phyloP scores from a whole-genome alignment of 2,329 filamentous ascomycete species.

The Epichloe coenophiala region DNA sequence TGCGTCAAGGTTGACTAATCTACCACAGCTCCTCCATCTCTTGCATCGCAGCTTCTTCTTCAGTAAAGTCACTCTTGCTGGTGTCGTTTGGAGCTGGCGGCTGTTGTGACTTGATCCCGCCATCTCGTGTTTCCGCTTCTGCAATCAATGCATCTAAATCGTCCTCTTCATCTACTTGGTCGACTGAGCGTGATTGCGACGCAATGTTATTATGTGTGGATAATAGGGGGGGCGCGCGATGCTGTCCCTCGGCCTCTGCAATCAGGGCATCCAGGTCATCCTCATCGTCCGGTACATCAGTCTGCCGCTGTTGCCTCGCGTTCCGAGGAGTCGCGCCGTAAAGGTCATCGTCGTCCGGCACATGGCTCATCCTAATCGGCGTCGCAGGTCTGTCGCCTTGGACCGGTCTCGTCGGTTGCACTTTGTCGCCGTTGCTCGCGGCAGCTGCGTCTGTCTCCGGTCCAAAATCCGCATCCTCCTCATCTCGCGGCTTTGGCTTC shows the following conservation, averaged over 20 bases:
- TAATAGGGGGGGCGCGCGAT: background rate
- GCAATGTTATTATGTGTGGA: too few relatives aligned
- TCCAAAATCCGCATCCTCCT: conserved; percentile 20
- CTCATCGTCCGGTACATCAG: conserved; percentile 28
- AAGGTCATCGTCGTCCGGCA: conserved; percentile 34
- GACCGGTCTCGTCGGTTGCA: conserved; percentile 8
- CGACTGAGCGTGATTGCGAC: background rate
- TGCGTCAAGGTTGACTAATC: background rate
- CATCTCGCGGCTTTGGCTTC: conserved; percentile 34
- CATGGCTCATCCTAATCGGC: conserved; percentile 10
- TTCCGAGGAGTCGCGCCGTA: conserved; percentile 39
- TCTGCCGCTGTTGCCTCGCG: conserved; percentile 3
- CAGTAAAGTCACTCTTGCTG: conserved; percentile 32
- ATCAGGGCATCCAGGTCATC: conserved; percentile 42
- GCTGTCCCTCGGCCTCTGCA: conserved; percentile 29
- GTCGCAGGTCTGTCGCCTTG: conserved; percentile 13
- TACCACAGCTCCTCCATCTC: conserved; percentile 42
- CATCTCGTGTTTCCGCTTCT: conserved; percentile 25
- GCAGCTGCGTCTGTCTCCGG: conserved; percentile 8
- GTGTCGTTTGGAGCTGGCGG: conserved; percentile 4
- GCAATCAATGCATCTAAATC: conserved; percentile 40
- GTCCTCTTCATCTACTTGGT: conserved; percentile 18
- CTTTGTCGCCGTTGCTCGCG: conserved; percentile 16
- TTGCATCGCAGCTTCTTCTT: conserved; percentile 56
- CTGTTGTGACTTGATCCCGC: background rate